Conservation (phyloP, 495 filamentous ascomycete species). For the Sphaerosporella brunnea region DNA sequence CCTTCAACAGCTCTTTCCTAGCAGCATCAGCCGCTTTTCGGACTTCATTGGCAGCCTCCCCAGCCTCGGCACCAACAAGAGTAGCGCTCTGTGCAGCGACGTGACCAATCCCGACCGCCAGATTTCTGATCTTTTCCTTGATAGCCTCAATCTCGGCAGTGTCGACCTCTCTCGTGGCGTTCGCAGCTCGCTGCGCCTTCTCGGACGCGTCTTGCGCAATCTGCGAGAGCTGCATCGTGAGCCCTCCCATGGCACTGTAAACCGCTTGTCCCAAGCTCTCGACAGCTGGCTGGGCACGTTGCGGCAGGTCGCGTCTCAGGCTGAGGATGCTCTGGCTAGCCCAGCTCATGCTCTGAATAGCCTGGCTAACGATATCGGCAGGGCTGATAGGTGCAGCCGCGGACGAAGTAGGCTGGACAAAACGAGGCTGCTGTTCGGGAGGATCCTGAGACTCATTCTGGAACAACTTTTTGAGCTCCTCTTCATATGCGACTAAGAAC, state of each 20-base stretch:
- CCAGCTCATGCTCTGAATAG: conserved; percentile 15
- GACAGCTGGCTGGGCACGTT: conserved; percentile 25
- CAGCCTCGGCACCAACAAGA: conserved; percentile 1
- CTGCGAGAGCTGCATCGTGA: conserved; percentile 29
- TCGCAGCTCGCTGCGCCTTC: conserved; percentile 28
- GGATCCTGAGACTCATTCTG: conserved; percentile 15
- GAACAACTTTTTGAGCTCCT: conserved; percentile 35
- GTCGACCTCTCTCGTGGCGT: conserved; percentile 28
- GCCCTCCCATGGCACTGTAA: conserved; percentile 28
- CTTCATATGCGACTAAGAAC: conserved; percentile 35
- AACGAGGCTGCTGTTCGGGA: conserved; percentile 6
- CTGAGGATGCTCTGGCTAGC: conserved; percentile 13
- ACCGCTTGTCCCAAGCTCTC: conserved; percentile 30
- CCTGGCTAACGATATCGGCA: conserved; percentile 14
- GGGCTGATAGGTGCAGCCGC: conserved; percentile 10
- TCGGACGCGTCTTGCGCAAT: conserved; percentile 31
- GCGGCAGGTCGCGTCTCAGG: conserved; percentile 17
- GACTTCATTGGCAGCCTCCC: conserved; percentile 6
- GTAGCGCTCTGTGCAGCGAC: conserved; percentile 22
- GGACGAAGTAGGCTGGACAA: background rate
- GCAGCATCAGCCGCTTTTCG: background rate
- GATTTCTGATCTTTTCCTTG: conserved; percentile 29
- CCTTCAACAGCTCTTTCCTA: conserved; percentile 1
- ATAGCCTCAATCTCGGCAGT: conserved; percentile 30
- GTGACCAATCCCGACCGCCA: conserved; percentile 34